These are phyloP conservation scores for Nicotiana rustica DNA, from an alignment of 305 asterid species.

Conservation along the genomic window DNA sequence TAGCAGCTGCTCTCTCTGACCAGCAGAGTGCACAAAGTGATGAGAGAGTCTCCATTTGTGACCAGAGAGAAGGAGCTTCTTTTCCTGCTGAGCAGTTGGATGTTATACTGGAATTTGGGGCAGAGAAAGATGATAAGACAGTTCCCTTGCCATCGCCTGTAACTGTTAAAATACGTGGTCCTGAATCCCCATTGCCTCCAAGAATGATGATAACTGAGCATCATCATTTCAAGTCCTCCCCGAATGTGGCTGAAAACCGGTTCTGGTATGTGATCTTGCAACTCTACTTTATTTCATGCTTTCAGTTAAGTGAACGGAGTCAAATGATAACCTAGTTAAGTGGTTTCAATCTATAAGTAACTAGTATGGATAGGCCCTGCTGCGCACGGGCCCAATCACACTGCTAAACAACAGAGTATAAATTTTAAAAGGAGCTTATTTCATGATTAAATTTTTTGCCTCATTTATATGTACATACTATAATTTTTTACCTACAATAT, in stretches of 20 bases:
- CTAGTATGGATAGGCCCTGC: too few species aligned
- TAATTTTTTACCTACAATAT: too few species aligned
- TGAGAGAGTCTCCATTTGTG: constrained; percentile 41
- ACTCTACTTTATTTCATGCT: constrained; percentile 21
- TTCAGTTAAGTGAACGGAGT: neutral
- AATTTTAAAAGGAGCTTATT: too few species aligned
- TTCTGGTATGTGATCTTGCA: constrained; percentile 63
- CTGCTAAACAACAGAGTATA: too few species aligned
- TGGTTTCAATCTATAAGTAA: too few species aligned
- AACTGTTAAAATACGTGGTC: constrained; percentile 62
- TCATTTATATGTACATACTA: too few species aligned
- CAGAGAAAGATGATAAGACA: constrained; percentile 45
- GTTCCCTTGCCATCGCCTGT: constrained; percentile 61
- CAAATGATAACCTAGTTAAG: too few species aligned
- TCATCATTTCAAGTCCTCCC: constrained; percentile 57
- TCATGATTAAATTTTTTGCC: too few species aligned
- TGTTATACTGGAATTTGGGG: constrained; percentile 64
- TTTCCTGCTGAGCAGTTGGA: constrained; percentile 67
- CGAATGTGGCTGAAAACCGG: constrained; percentile 52
- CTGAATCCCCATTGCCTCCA: constrained; percentile 51
- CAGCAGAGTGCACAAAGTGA: constrained; percentile 45
- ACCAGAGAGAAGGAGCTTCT: constrained; percentile 52
- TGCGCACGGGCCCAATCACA: too few species aligned
- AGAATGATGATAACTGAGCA: constrained; percentile 45
- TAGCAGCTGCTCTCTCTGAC: constrained; percentile 67